Conservation (phyloP, 2,329 filamentous ascomycete genomes). For the Epichloe coenophiala region DNA sequence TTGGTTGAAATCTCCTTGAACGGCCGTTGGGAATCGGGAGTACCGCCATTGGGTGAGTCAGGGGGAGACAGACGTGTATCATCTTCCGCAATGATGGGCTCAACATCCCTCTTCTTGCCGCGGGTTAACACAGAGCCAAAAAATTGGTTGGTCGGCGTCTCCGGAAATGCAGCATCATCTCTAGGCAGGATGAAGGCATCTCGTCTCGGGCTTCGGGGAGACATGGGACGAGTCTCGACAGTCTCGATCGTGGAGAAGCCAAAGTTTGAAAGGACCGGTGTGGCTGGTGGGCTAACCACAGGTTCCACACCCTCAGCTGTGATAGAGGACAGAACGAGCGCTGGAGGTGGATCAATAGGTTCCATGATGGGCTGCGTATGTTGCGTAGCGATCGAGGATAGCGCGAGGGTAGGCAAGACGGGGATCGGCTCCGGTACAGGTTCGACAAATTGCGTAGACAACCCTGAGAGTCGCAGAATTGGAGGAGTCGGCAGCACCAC, state of each 20-base stretch:
- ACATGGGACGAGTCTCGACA: constrained; percentile 32
- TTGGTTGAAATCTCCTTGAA: constrained; percentile 53
- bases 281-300: constrained; percentile 11
- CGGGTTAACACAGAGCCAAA: constrained; percentile 33
- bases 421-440: constrained; percentile 17
- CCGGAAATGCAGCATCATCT: constrained; percentile 24
- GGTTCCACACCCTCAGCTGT: constrained; percentile 26
- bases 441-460: constrained; percentile 24
- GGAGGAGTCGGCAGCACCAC: constrained; percentile 8
- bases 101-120: constrained; percentile 26
- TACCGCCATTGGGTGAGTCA: constrained; percentile 26
- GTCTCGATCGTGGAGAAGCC: constrained; percentile 32
- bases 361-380: constrained; percentile 14
- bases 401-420: constrained; percentile 12
- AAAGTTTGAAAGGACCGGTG: constrained; percentile 18
- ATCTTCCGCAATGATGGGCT: constrained; percentile 49
- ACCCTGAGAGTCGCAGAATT: constrained; percentile 20
- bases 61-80: constrained; percentile 42
- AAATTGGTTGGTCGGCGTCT: constrained; percentile 27
- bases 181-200: constrained; percentile 44
- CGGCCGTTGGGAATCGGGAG: constrained; percentile 41
- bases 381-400: constrained; percentile 21
- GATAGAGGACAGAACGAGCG: constrained; percentile 24
- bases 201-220: constrained; percentile 36
- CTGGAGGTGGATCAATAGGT: constrained; percentile 11